These are phyloP conservation scores for Xylariaceae sp. DNA, from an alignment of 2,329 filamentous ascomycete genomes.

Conservation along the genomic window DNA sequence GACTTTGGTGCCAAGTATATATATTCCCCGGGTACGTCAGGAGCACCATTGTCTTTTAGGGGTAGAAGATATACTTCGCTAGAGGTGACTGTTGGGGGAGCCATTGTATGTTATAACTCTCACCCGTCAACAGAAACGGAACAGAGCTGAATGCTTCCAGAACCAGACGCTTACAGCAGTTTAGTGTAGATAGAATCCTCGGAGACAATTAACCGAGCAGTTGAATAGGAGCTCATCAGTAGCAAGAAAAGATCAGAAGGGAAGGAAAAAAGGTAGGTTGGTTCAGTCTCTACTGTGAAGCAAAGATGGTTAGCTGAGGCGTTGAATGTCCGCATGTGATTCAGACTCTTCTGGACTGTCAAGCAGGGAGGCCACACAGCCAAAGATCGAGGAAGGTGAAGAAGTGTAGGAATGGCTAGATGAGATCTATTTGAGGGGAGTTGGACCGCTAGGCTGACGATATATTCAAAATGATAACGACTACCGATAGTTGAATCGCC, in stretches of 20 bases:
- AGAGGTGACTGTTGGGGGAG: slow-evolving; percentile 66
- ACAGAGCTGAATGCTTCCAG: not conserved
- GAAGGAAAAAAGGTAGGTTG: not conserved
- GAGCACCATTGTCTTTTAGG: slow-evolving; percentile 90
- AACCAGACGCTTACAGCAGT: slow-evolving; percentile 12
- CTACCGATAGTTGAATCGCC: slow-evolving; percentile 2
- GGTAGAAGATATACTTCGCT: slow-evolving; percentile 85
- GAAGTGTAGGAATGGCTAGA: not conserved
- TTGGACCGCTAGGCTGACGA: slow-evolving; percentile 6
- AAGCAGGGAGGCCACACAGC: not conserved
- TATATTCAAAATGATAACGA: slow-evolving; percentile 3
- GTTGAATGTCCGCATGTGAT: not conserved
- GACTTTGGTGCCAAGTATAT: slow-evolving; percentile 84
- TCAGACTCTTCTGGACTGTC: too few relatives aligned
- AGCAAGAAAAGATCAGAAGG: not conserved
- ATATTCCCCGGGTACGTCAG: slow-evolving; percentile 86
- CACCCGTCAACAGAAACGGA: not conserved
- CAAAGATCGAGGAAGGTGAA: not conserved
- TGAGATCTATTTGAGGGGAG: slow-evolving; percentile 3
- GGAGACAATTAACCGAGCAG: not conserved
- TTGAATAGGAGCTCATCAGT: too few relatives aligned
- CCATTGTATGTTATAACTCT: slow-evolving; percentile 48
- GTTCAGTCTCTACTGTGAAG: not conserved
- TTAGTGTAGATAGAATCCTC: not conserved
- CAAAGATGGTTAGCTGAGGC: not conserved